A percentile compares a stretch with the other conserved stretches of the same genome.
phyloP scores from a whole-genome alignment of 2,329 filamentous ascomycete species.

The Pyrenophora seminiperda region DNA sequence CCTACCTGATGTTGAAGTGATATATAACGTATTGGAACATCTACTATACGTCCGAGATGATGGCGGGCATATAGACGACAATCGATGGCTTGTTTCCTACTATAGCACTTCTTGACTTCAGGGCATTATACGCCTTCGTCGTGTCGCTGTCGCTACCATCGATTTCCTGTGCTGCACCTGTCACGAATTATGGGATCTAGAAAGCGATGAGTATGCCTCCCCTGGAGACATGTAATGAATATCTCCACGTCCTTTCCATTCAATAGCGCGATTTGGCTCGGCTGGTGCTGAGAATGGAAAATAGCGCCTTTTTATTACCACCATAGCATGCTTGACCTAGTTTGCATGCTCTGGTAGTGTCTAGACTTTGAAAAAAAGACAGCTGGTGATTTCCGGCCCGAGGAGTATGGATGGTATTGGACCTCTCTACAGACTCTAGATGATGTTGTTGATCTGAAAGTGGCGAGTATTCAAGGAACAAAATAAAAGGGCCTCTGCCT shows the following conservation, averaged over 20 bases:
- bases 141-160: constrained; percentile 25
- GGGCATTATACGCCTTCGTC: constrained; percentile 31
- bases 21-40: no score
- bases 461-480: constrained; percentile 42
- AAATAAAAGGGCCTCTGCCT: no score
- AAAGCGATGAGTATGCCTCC: constrained; percentile 51
- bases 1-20: no score
- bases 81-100: constrained; percentile 1
- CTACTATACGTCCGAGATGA: no score
- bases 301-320: constrained; percentile 53
- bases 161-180: constrained; percentile 27
- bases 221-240: constrained; percentile 37
- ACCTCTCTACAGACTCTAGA: constrained; percentile 28
- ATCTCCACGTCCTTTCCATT: neutral
- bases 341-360: constrained; percentile 59
- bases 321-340: constrained; percentile 56
- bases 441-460: constrained; percentile 49
- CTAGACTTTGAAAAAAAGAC: constrained; percentile 49
- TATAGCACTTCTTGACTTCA: constrained; percentile 27
- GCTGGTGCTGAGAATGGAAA: no score
- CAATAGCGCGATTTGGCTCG: constrained; percentile 41
- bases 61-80: no score
- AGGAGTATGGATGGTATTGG: constrained; percentile 49
- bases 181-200: constrained; percentile 47
- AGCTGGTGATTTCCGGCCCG: constrained; percentile 50